Conservation (phyloP, 768 basidiomycete species). For the Boletus fagicola region DNA sequence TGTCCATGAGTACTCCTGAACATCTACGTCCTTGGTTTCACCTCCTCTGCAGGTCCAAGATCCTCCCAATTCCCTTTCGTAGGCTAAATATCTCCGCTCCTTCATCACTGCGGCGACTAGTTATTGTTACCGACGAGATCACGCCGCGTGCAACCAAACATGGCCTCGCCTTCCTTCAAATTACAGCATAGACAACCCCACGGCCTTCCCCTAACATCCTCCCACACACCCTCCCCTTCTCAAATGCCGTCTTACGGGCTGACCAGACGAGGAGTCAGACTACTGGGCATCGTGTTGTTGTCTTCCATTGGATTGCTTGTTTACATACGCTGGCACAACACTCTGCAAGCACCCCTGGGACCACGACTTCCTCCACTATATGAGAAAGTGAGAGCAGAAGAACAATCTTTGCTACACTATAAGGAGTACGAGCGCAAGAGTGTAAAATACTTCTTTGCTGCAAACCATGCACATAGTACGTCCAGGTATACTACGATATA, state of each 20-base stretch:
- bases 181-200: background rate
- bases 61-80: too few species aligned
- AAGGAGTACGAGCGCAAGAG: constrained; percentile 33
- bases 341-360: background rate
- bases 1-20: background rate
- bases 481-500: background rate
- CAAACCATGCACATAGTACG: constrained; percentile 46
- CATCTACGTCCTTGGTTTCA: background rate
- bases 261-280: constrained; percentile 26
- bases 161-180: constrained; percentile 1
- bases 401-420: constrained; percentile 44
- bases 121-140: background rate
- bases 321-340: constrained; percentile 10
- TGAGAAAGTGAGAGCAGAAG: constrained; percentile 36
- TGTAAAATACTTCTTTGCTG: constrained; percentile 45
- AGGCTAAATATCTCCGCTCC: background rate
- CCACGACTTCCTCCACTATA: constrained; percentile 41
- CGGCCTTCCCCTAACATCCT: background rate
- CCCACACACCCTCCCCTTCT: background rate
- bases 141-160: background rate
- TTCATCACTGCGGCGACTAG: background rate
- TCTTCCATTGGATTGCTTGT: constrained; percentile 15
- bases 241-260: constrained; percentile 23
- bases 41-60: background rate
- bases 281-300: constrained; percentile 10